Evolutionary conservation across 2,329 filamentous ascomycete genomes (phyloP), one percentile per base, ranked within the genome.

Genomic region (Penicillium occitanis): DNA sequence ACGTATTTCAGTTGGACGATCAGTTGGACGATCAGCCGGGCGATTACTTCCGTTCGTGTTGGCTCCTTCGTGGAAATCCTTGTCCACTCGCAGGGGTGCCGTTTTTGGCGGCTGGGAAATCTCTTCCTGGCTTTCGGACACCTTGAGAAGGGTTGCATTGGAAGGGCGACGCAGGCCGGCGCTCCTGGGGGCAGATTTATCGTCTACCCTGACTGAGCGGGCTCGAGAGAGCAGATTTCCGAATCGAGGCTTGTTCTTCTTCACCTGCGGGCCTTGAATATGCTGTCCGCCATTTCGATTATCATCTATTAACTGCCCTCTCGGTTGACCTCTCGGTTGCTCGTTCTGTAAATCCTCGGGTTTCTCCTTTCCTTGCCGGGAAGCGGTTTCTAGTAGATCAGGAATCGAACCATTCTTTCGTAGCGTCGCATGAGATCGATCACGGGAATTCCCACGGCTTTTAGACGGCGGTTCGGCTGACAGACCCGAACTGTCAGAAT

Each of bases 11-110:
- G 70, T 69, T 60, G 81, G 80, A 30, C 91, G 87, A 75, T 96
- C 92, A 68, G 88, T 69, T 59, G 81, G 80, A 30, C 91, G 87
- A 75, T 96, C 92, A 68, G 88, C 87, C 3, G 91, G 93, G 71
- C 90, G 88, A 70, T 91, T 92, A 68, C 91, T 86, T 64, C 84
- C 77, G 28, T 84, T 83, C 35, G 90, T 87, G 68, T 77, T 79
- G 82, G 91, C 89, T 80, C 90, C 89, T 53, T 90, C 86, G 70
- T 87, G 86, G 71, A 89, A 88, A 2, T 88, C 84, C 70, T 88
- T 86, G 65, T 93, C 91, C 71, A 87, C 85, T 44, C 87, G 85
- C 40, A 88, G 77, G 1, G 90, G 87, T 10, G 90, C 86, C 1
- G 89, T 88, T 74, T 85, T 89, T 62, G 88, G 80, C 17, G 83